Evolutionary conservation across 805 yeast species (phyloP).

Genomic region (Phaffomyces opuntiae): DNA sequence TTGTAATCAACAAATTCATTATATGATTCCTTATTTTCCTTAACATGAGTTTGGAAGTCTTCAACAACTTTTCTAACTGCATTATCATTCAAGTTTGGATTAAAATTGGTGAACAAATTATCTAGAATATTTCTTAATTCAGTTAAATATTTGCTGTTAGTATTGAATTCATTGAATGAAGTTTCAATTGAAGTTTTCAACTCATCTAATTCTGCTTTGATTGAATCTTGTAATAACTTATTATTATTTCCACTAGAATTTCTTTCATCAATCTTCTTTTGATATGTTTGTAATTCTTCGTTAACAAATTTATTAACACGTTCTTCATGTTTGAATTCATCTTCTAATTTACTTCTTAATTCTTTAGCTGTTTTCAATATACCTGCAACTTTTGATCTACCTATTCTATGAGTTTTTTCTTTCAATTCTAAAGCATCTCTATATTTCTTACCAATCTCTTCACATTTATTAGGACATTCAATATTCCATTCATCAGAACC

Average conservation of each 20-base stretch:
- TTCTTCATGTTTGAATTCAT: conserved; percentile 15
- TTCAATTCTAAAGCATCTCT: conserved; percentile 1
- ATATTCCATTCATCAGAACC: conserved; percentile 71
- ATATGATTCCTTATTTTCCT: conserved; percentile 6
- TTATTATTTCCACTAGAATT: neutral
- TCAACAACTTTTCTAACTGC: conserved; percentile 74
- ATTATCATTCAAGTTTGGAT: conserved; percentile 78
- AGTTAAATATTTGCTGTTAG: conserved; percentile 19
- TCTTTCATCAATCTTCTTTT: neutral
- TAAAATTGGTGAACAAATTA: conserved; percentile 51
- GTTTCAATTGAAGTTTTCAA: conserved; percentile 12
- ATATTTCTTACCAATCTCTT: conserved; percentile 21
- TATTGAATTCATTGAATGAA: conserved; percentile 16
- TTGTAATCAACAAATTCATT: neutral
- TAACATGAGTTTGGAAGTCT: conserved; percentile 24
- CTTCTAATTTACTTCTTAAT: conserved; percentile 23
- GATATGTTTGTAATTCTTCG: conserved; percentile 5
- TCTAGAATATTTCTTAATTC: conserved; percentile 33
- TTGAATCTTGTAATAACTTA: conserved; percentile 4
- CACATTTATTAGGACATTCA: conserved; percentile 23
- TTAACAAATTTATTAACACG: conserved; percentile 4
- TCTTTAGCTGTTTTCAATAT: conserved; percentile 18
- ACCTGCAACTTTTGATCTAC: conserved; percentile 13
- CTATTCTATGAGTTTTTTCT: conserved; percentile 12
- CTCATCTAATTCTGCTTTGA: conserved; percentile 3